Base-by-base conservation (phyloP, 2,329 filamentous ascomycete genomes). In the Aureobasidium sp. region DNA sequence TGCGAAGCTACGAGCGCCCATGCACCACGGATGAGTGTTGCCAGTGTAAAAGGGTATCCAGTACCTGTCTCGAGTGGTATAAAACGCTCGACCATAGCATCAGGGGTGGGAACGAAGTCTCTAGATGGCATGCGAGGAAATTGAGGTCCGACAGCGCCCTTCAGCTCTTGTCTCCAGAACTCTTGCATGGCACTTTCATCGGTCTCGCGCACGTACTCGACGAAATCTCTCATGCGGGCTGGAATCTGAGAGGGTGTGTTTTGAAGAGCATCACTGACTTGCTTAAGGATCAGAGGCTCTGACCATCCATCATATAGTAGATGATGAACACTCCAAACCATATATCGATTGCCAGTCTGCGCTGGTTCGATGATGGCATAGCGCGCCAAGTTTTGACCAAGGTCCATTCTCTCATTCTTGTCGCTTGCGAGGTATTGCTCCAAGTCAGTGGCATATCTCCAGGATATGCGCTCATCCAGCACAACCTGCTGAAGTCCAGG, bases 221-320 rank as follows among this genome's bases (percentile, higher is more conserved):
- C 71, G 62, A 76, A 76, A 12, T 64, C 67, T 36, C 63, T 64
- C 61, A 69, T 68, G 10, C 64, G 64, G 3, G 62, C 52, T 24
- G 46, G 52, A n/a, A 55, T 56, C 29, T 51, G 26, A 7, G 26
- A 27, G 13, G 46, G 9, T 9, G 61, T 12, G 17, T 43, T 34
- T 15, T 65, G 47, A 13, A 63, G 34, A 24, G 46, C 43, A 51
- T 63, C 59, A 29, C 56, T 56, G 53, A 77, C 67, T 37, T 67
- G 63, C n/a, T 73, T 66, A 13, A 74, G 64, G 15, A 78, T 66
- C 20, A 76, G 64, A 1, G 69, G 67, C 63, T 73, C 69, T 1
- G 72, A 72, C 70, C 72, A 74, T 0, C 74, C 75, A 67, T 78
- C 75, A 64, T 77, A 77, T 0, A 76, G 48, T 1, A 71, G 69